Percentiles rank a stretch among this genome's conserved stretches.
These are phyloP conservation scores for Chaetomium strumarium DNA, from an alignment of 2,329 filamentous ascomycete genomes.

Conservation along the genomic window DNA sequence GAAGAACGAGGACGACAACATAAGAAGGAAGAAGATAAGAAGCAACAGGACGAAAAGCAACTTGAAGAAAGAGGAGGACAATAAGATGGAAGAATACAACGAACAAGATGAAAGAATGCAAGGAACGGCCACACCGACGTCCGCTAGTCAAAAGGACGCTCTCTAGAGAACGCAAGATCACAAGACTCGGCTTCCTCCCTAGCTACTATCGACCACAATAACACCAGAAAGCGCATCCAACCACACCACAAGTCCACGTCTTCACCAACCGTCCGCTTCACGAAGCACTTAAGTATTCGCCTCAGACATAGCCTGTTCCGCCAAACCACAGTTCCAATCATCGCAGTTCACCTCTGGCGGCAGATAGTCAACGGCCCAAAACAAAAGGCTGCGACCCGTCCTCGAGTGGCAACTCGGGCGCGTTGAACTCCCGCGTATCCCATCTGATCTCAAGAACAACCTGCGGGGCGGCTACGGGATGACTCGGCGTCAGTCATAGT, in stretches of 20 bases:
- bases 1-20: too few relatives aligned
- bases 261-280: slow-evolving; percentile 4
- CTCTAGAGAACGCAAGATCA: too few relatives aligned
- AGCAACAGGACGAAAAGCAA: too few relatives aligned
- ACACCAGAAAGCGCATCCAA: slow-evolving; percentile 8
- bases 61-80: too few relatives aligned
- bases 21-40: too few relatives aligned
- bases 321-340: background rate
- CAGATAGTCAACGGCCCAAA: background rate
- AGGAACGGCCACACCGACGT: too few relatives aligned
- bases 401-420: background rate
- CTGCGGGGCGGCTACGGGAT: slow-evolving; percentile 13
- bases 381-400: slow-evolving; percentile 11
- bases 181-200: too few relatives aligned
- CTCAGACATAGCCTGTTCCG: background rate
- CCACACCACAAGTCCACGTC: slow-evolving; percentile 14
- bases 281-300: slow-evolving; percentile 7
- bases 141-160: too few relatives aligned
- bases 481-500: slow-evolving; percentile 23
- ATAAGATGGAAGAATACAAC: too few relatives aligned
- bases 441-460: slow-evolving; percentile 4
- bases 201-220: background rate
- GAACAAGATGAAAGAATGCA: too few relatives aligned
- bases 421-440: slow-evolving; percentile 7
- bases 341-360: background rate